A percentile compares a stretch with the other conserved stretches of the same genome.
phyloP scores from a whole-genome alignment of 345 rosid genomes.

The Carallia brachiata region DNA sequence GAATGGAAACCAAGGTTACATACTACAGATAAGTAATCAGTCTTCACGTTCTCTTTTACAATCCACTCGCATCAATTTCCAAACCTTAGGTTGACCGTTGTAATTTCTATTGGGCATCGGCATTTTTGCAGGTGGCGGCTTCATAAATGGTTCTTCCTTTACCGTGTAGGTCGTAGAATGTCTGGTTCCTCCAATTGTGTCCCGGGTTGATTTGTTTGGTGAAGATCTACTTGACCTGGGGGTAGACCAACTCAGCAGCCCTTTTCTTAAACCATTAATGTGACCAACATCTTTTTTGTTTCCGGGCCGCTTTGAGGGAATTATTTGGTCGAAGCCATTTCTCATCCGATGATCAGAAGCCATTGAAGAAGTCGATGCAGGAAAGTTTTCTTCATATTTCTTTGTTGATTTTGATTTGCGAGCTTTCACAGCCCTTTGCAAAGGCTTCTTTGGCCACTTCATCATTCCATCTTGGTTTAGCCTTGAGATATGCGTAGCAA shows the following conservation, averaged over 20 bases:
- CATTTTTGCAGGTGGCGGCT: neutral
- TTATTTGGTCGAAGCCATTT: constrained; percentile 28
- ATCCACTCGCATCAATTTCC: neutral
- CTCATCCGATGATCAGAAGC: constrained; percentile 32
- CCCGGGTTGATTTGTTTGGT: neutral
- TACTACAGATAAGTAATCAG: neutral
- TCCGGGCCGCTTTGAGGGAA: constrained; percentile 50
- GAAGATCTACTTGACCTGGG: neutral
- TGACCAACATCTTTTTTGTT: neutral
- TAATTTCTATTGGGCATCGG: neutral
- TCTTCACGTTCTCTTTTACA: neutral
- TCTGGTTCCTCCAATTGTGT: constrained; percentile 20
- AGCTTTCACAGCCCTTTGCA: constrained; percentile 63
- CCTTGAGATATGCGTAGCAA: constrained; percentile 41
- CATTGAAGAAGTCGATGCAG: constrained; percentile 22
- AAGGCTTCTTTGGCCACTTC: constrained; percentile 68
- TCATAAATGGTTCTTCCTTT: constrained; percentile 7
- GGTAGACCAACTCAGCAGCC: neutral
- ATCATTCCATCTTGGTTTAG: constrained; percentile 40
- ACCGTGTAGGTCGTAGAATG: neutral
- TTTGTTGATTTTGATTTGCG: constrained; percentile 54
- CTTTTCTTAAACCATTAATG: neutral
- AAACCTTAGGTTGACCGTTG: neutral
- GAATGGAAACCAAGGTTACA: neutral
- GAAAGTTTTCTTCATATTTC: constrained; percentile 36